Evolutionary conservation across 257 asterid genomes (phyloP).

Genomic region (Nicotiana undulata): DNA sequence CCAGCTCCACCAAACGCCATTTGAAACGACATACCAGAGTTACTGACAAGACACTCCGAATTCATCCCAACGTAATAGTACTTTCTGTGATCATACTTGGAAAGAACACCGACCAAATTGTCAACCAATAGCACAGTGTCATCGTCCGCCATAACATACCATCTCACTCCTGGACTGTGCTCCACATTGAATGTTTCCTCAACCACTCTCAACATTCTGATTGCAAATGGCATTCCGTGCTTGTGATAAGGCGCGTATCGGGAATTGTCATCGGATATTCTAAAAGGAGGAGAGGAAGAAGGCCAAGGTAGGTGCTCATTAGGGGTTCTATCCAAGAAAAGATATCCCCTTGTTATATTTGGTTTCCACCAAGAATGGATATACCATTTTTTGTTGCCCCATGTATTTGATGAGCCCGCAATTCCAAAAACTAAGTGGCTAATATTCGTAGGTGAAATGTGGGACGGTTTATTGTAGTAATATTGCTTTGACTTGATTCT

Average conservation of each 20-base stretch:
- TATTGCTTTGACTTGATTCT: background rate
- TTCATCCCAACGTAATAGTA: conserved; percentile 43
- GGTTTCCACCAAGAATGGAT: conserved; percentile 32
- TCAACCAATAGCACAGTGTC: conserved; percentile 38
- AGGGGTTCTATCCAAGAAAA: conserved; percentile 20
- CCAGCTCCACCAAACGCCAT: conserved; percentile 38
- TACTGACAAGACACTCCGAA: conserved; percentile 34
- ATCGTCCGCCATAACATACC: conserved; percentile 47
- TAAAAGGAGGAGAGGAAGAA: conserved; percentile 15
- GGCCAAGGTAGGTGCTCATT: conserved; percentile 25
- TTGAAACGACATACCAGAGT: conserved; percentile 32
- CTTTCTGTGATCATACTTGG: conserved; percentile 37
- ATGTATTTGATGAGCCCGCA: conserved; percentile 20
- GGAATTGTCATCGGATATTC: conserved; percentile 14
- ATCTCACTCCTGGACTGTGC: conserved; percentile 11
- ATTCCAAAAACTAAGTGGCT: conserved; percentile 27
- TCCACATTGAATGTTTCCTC: conserved; percentile 16
- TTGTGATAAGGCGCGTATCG: conserved; percentile 10
- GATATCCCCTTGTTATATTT: conserved; percentile 21
- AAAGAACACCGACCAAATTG: conserved; percentile 30
- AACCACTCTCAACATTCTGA: conserved; percentile 15
- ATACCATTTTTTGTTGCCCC: conserved; percentile 16
- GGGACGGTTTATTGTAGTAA: background rate
- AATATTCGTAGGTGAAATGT: conserved; percentile 14
- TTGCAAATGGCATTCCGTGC: conserved; percentile 6